Evolutionary conservation across 2,329 filamentous ascomycete genomes (phyloP).

Genomic region (Xylariomycetidae sp.): DNA sequence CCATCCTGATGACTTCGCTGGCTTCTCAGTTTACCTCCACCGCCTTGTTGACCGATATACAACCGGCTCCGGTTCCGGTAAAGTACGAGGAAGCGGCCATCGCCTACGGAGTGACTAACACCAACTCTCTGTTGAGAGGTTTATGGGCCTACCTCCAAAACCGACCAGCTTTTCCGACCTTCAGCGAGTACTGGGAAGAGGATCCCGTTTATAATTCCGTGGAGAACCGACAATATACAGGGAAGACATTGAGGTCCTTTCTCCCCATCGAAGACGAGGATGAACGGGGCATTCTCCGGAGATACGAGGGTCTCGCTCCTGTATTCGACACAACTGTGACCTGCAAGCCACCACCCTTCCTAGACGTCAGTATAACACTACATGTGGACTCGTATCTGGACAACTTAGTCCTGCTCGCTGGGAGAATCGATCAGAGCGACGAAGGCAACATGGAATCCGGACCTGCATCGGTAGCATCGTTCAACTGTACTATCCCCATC

Average conservation of each 20-base stretch:
- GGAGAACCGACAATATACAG: background rate
- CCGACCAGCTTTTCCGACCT: background rate
- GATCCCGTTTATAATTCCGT: background rate
- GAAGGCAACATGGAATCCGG: background rate
- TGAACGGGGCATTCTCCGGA: background rate
- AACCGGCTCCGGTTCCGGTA: background rate
- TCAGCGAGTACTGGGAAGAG: background rate
- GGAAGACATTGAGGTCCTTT: background rate
- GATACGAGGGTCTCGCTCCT: background rate
- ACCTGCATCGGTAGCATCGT: background rate
- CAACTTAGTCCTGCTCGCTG: background rate
- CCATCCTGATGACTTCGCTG: background rate
- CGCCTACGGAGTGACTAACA: background rate
- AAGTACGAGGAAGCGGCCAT: background rate
- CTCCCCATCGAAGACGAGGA: background rate
- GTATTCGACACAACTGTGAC: background rate
- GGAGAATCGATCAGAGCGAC: background rate
- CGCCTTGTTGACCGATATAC: background rate
- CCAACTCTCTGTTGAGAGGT: background rate
- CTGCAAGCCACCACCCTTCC: background rate
- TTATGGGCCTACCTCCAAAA: background rate
- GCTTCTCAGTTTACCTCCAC: background rate
- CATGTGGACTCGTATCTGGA: background rate
- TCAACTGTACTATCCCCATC: background rate
- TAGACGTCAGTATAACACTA: background rate